phyloP scores from a whole-genome alignment of 129 eudicot species.

The Helichrysum umbraculigerum region DNA sequence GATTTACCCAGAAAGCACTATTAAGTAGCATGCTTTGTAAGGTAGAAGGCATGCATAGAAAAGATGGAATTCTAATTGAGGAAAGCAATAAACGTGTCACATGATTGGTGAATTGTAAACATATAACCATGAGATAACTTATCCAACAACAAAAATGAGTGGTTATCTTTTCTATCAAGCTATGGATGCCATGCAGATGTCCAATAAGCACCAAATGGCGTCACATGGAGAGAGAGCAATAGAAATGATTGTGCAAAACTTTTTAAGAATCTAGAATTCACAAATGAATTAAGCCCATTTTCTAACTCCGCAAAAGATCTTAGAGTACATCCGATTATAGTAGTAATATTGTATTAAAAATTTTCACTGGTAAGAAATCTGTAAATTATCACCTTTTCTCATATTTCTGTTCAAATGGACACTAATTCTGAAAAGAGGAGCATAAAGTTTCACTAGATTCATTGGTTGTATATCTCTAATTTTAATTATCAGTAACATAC shows the following conservation, averaged over 20 bases:
- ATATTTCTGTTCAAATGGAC: neutral
- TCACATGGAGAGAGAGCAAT: no score
- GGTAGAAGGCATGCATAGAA: no score
- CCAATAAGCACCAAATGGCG: no score
- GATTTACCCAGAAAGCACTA: no score
- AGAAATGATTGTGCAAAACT: no score
- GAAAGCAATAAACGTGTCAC: no score
- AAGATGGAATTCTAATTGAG: no score
- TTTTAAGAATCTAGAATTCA: neutral
- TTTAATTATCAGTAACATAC: neutral
- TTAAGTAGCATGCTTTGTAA: no score
- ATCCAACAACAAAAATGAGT: neutral
- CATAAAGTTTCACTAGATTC: neutral
- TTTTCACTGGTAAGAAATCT: neutral
- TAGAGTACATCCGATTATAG: neutral
- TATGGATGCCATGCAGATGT: no score
- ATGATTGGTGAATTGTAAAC: neutral
- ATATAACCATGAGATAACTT: neutral
- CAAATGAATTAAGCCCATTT: neutral
- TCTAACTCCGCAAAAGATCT: conserved; percentile 15
- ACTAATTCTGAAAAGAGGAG: neutral
- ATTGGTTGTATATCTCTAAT: neutral
- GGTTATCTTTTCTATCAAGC: neutral
- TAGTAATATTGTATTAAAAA: neutral
- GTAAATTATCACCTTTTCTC: neutral